Conservation (phyloP, 2,329 filamentous ascomycete genomes). For the Fusarium sp. region DNA sequence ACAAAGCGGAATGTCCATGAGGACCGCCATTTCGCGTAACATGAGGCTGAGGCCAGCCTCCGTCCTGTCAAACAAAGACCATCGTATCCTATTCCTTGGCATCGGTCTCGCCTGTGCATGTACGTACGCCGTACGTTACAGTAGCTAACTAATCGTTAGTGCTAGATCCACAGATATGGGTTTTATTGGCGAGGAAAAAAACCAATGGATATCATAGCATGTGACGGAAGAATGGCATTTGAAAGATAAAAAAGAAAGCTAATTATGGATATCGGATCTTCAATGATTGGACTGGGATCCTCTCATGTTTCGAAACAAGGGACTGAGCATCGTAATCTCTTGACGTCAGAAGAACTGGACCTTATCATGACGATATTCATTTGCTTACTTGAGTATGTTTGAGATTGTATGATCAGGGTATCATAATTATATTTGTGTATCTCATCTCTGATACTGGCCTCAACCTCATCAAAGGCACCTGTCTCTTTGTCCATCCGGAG, state of each 20-base stretch:
- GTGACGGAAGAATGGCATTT: slow-evolving; percentile 28
- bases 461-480: slow-evolving; percentile 2
- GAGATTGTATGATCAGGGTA: neutral
- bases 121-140: too few species aligned
- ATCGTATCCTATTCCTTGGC: slow-evolving; percentile 30
- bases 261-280: slow-evolving; percentile 20
- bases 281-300: slow-evolving; percentile 11
- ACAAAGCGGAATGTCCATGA: slow-evolving; percentile 12
- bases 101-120: slow-evolving; percentile 28
- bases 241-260: neutral
- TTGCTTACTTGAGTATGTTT: neutral
- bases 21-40: slow-evolving; percentile 12
- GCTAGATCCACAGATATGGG: slow-evolving; percentile 39
- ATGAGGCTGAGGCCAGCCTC: slow-evolving; percentile 14
- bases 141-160: neutral
- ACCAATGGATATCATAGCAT: slow-evolving; percentile 18
- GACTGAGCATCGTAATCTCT: slow-evolving; percentile 31
- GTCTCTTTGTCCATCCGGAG: neutral
- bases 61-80: slow-evolving; percentile 10
- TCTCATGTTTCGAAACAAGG: slow-evolving; percentile 27
- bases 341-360: slow-evolving; percentile 25
- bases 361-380: slow-evolving; percentile 26
- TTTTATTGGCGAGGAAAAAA: slow-evolving; percentile 21
- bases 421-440: neutral
- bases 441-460: neutral